Conservation (phyloP, 306 rosid genomes). For the Boehmeria nivea region DNA sequence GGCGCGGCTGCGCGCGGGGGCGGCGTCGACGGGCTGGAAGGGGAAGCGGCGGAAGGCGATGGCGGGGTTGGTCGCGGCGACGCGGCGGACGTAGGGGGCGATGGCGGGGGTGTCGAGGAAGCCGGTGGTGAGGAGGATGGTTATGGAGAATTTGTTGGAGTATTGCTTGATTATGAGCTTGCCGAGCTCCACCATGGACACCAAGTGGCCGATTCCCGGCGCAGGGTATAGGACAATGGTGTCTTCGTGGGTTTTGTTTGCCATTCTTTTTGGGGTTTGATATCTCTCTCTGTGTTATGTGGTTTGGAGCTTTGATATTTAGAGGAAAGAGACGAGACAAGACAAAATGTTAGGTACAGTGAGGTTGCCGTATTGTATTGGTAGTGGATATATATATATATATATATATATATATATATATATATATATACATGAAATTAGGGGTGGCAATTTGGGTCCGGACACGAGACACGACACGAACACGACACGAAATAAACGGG, state of each 20-base stretch:
- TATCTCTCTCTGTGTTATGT: no score
- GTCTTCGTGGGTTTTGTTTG: background rate
- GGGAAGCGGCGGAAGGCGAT: constrained; percentile 32
- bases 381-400: no score
- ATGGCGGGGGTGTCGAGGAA: background rate
- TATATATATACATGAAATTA: no score
- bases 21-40: background rate
- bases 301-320: no score
- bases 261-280: background rate
- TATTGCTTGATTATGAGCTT: constrained; percentile 23
- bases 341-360: no score
- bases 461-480: no score
- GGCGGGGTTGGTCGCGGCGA: constrained; percentile 30
- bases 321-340: no score
- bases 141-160: constrained; percentile 17
- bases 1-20: background rate
- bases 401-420: no score
- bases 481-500: no score
- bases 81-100: constrained; percentile 10
- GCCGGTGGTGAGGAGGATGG: constrained; percentile 24
- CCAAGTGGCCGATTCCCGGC: constrained; percentile 31
- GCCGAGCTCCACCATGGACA: constrained; percentile 39
- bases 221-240: constrained; percentile 23
- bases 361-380: no score
- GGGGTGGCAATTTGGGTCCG: no score